A percentile compares a stretch with the other conserved stretches of the same genome.
Conservation (phyloP, 495 filamentous ascomycete species). For the Lepidopterella palustris region DNA sequence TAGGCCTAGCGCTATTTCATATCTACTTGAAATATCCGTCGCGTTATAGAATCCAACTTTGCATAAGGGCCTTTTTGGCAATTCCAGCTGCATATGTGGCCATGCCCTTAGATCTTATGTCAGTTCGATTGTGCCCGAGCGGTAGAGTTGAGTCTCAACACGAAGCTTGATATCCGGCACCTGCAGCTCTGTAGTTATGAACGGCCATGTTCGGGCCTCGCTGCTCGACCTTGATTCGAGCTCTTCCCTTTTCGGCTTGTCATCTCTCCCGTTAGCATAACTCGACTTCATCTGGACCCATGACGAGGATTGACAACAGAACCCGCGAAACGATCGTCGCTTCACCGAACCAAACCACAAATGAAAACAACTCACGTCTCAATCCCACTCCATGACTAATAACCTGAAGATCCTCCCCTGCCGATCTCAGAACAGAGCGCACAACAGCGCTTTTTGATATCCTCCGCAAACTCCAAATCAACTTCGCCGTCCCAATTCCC, state of each 20-base stretch:
- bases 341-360: neutral
- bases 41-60: neutral
- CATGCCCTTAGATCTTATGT: neutral
- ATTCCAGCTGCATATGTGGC: neutral
- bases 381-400: slow-evolving; percentile 23
- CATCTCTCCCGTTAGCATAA: neutral
- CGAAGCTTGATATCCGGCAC: slow-evolving; percentile 23
- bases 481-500: slow-evolving; percentile 20
- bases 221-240: slow-evolving; percentile 20
- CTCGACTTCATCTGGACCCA: neutral
- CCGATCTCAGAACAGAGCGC: slow-evolving; percentile 20
- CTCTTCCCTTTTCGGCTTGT: slow-evolving; percentile 7
- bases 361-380: slow-evolving; percentile 14
- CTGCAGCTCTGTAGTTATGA: slow-evolving; percentile 24
- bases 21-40: no score
- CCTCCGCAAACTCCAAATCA: slow-evolving; percentile 23
- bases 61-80: neutral
- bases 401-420: slow-evolving; percentile 18
- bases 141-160: slow-evolving; percentile 9
- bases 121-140: neutral
- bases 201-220: slow-evolving; percentile 12
- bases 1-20: no score
- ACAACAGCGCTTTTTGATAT: slow-evolving; percentile 24
- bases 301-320: neutral
- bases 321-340: neutral